phyloP scores from a whole-genome alignment of 1,284 basidiomycete genomes.

The Flammula alnicola region DNA sequence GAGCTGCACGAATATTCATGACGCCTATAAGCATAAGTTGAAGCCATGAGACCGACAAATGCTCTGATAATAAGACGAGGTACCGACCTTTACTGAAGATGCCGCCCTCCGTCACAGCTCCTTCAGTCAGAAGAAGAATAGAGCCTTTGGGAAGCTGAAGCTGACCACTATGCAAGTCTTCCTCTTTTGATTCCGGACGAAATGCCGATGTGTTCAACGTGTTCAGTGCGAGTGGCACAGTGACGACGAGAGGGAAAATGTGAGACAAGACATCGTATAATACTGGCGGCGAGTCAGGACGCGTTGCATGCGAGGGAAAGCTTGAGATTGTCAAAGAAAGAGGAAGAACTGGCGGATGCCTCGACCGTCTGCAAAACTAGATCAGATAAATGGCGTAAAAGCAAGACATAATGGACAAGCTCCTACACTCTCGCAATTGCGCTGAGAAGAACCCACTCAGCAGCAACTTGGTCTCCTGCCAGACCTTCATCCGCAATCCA shows the following conservation, averaged over 20 bases:
- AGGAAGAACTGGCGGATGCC: conserved; percentile 69
- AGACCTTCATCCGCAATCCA: conserved; percentile 76
- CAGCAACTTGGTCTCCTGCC: conserved; percentile 69
- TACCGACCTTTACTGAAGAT: conserved; percentile 63
- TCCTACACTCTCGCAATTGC: conserved; percentile 72
- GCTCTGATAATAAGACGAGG: neutral
- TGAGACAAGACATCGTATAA: conserved; percentile 57
- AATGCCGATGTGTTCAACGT: conserved; percentile 67
- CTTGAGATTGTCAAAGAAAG: conserved; percentile 67
- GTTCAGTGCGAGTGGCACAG: conserved; percentile 59
- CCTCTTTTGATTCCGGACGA: conserved; percentile 70
- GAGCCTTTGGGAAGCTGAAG: conserved; percentile 75
- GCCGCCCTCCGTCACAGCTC: conserved; percentile 60
- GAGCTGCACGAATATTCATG: conserved; percentile 70
- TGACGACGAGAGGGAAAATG: conserved; percentile 55
- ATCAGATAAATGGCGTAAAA: conserved; percentile 9
- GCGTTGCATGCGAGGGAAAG: conserved; percentile 53
- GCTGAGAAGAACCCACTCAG: conserved; percentile 78
- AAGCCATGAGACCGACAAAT: neutral
- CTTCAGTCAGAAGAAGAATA: conserved; percentile 70
- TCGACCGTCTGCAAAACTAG: conserved; percentile 58
- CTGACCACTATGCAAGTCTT: conserved; percentile 75
- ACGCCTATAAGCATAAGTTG: conserved; percentile 50
- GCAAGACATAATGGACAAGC: neutral
- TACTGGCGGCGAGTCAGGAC: conserved; percentile 41